A percentile compares a stretch with the other conserved stretches of the same genome.
Conservation (phyloP, 2,329 filamentous ascomycete genomes). For the Calcarisporium arbuscula region DNA sequence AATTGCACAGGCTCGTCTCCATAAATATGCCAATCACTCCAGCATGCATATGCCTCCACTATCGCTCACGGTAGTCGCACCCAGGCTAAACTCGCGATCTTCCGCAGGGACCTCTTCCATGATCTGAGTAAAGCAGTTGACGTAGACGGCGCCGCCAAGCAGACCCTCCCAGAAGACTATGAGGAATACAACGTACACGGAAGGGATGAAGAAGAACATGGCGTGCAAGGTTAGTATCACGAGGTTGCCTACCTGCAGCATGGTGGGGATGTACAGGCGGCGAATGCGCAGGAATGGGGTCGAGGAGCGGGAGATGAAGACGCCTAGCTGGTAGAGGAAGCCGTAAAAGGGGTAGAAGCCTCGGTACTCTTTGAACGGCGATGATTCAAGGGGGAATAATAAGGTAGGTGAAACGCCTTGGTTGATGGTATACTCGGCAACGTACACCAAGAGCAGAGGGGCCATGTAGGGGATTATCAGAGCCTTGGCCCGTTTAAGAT, state of each 20-base stretch:
- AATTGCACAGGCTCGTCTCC: conserved; percentile 75
- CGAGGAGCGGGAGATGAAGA: conserved; percentile 89
- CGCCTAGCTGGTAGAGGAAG: conserved; percentile 89
- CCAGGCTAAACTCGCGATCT: conserved; percentile 85
- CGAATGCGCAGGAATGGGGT: conserved; percentile 81
- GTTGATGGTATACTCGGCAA: conserved; percentile 97
- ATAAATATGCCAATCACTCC: conserved; percentile 77
- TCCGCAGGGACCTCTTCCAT: conserved; percentile 70
- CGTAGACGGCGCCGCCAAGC: conserved; percentile 85
- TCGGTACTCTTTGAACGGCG: conserved; percentile 75
- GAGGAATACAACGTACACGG: conserved; percentile 76
- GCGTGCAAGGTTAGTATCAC: conserved; percentile 68
- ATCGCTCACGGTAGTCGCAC: conserved; percentile 87
- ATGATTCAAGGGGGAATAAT: conserved; percentile 70
- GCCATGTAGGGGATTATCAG: conserved; percentile 82
- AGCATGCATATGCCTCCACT: conserved; percentile 86
- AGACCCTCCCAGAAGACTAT: conserved; percentile 93
- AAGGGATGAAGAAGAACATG: conserved; percentile 74
- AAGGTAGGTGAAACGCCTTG: conserved; percentile 87
- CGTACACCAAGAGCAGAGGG: conserved; percentile 83
- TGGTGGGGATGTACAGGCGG: conserved; percentile 71
- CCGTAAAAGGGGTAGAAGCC: conserved; percentile 93
- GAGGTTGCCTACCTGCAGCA: conserved; percentile 78
- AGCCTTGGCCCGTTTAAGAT: conserved; percentile 58
- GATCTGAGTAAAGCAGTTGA: conserved; percentile 93